Base-by-base conservation (phyloP, 1,139 yeast genomes). In the Lodderomyces jiufengensis region DNA sequence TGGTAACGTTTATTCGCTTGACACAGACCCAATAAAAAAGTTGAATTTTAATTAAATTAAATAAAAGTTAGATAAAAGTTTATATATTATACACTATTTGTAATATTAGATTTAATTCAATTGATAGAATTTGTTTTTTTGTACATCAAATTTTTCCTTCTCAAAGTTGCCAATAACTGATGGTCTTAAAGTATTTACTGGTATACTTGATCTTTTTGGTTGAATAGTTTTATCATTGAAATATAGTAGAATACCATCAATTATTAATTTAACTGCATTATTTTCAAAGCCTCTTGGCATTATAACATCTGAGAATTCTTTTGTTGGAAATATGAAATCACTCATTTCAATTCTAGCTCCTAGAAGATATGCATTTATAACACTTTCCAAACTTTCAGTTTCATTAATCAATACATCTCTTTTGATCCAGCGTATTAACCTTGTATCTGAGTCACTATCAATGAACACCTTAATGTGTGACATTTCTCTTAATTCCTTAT, bases 391-490 rank as follows among this genome's bases (percentile, higher is more conserved):
- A 30, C 51, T 48, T 20, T 59, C 27, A 28, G 41, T 23, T 13
- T 42, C 40, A 0, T 48, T 47, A 9, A 50, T 45, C 12, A 70
- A 38, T 1, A 72, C 74, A 39, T 73, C 73, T 38, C 72, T 51
- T 42, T 67, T 54, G 27, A 79, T 83, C 85, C 92, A 79, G 43
- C 95, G 72, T 11, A 86, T 81, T 31, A 90, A 62, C 41, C 97
- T 64, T 4, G 85, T 78, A 55, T 90, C 97, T 1, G 94, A 78
- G 55, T 90, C 97, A 45, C 90, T 75, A 48, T 85, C 94, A n/a
- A 88, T 70, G 51, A 82, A 90, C 2, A 88, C 78, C 50, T 78
- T 82, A 49, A 88, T 66, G 3, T 78, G 69, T 0, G 92, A 79
- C 53, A 73, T 48, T 4, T 66, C 66, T 29, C 85, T 61, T n/a